phyloP scores from a whole-genome alignment of 805 yeast species.

The Candida parachauliodes region DNA sequence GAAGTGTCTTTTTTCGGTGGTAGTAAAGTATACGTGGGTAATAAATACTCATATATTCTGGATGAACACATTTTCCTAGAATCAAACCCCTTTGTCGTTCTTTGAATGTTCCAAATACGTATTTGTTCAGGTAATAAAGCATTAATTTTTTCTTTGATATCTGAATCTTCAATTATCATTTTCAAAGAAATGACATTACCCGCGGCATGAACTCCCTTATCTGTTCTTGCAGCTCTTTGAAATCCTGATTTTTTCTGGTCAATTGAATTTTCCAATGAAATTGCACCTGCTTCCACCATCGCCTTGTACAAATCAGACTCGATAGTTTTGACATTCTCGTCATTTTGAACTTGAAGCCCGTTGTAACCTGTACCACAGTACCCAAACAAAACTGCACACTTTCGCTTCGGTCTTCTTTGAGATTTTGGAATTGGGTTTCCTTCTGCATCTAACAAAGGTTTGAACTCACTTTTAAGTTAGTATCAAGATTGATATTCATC shows the following conservation, averaged over 20 bases:
- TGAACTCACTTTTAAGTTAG: slow-evolving; percentile 24
- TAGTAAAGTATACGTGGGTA: slow-evolving; percentile 86
- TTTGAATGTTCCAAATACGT: slow-evolving; percentile 87
- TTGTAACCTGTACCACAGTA: slow-evolving; percentile 96
- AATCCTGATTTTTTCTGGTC: slow-evolving; percentile 87
- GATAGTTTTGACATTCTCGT: slow-evolving; percentile 83
- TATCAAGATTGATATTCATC: slow-evolving; percentile 1
- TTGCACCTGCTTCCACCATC: slow-evolving; percentile 80
- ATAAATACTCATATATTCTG: slow-evolving; percentile 88
- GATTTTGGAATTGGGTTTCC: slow-evolving; percentile 57
- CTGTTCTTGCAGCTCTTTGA: slow-evolving; percentile 85
- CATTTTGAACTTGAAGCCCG: slow-evolving; percentile 81
- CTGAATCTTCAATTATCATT: slow-evolving; percentile 77
- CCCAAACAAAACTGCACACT: slow-evolving; percentile 87
- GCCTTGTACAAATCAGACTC: slow-evolving; percentile 88
- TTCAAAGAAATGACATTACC: slow-evolving; percentile 87
- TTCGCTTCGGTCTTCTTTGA: slow-evolving; percentile 77
- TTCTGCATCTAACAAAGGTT: slow-evolving; percentile 51
- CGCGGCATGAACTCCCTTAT: slow-evolving; percentile 97
- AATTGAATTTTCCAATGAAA: slow-evolving; percentile 79
- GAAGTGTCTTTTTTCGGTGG: slow-evolving; percentile 83
- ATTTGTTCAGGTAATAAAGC: slow-evolving; percentile 75
- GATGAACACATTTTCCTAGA: slow-evolving; percentile 94
- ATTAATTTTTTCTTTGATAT: slow-evolving; percentile 72
- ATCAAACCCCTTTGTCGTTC: slow-evolving; percentile 88